phyloP scores from a whole-genome alignment of 495 filamentous ascomycete species.

The Aspergillus cristatus region DNA sequence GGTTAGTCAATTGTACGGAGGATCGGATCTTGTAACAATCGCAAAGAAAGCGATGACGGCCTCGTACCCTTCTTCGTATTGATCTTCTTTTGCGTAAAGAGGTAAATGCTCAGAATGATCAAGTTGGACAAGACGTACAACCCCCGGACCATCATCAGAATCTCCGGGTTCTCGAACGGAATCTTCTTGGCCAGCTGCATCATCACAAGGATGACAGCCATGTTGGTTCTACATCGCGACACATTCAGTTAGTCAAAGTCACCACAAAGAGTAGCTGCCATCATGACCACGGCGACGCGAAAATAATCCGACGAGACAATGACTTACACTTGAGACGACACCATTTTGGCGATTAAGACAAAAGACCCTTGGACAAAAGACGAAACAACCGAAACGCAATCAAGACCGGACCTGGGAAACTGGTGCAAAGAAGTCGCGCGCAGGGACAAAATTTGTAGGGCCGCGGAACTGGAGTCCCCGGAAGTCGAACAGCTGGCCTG shows the following conservation, averaged over 20 bases:
- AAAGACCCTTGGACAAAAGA: slow-evolving; percentile 6
- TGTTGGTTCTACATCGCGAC: slow-evolving; percentile 59
- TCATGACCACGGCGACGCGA: not conserved
- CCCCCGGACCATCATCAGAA: slow-evolving; percentile 73
- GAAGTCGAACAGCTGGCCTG: slow-evolving; percentile 23
- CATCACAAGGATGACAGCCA: slow-evolving; percentile 90
- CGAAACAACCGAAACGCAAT: slow-evolving; percentile 6
- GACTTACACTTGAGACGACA: slow-evolving; percentile 39
- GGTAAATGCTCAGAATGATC: slow-evolving; percentile 73
- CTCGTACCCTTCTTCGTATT: slow-evolving; percentile 85
- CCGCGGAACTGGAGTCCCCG: slow-evolving; percentile 11
- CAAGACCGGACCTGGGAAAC: slow-evolving; percentile 5
- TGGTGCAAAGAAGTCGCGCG: slow-evolving; percentile 15
- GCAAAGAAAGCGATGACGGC: too few species aligned
- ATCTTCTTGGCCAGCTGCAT: slow-evolving; percentile 97
- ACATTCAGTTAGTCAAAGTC: too few species aligned
- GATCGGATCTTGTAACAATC: too few species aligned
- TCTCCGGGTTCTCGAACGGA: slow-evolving; percentile 83
- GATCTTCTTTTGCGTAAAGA: slow-evolving; percentile 74
- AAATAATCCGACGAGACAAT: slow-evolving; percentile 1
- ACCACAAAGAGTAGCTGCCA: slow-evolving; percentile 1
- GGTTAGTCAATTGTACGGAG: slow-evolving; percentile 1
- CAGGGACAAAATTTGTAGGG: slow-evolving; percentile 16
- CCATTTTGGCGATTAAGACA: slow-evolving; percentile 29
- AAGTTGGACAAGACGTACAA: slow-evolving; percentile 82